A percentile compares a stretch with the other conserved stretches of the same genome.
phyloP scores from a whole-genome alignment of 306 rosid genomes.

The Begonia masoniana region DNA sequence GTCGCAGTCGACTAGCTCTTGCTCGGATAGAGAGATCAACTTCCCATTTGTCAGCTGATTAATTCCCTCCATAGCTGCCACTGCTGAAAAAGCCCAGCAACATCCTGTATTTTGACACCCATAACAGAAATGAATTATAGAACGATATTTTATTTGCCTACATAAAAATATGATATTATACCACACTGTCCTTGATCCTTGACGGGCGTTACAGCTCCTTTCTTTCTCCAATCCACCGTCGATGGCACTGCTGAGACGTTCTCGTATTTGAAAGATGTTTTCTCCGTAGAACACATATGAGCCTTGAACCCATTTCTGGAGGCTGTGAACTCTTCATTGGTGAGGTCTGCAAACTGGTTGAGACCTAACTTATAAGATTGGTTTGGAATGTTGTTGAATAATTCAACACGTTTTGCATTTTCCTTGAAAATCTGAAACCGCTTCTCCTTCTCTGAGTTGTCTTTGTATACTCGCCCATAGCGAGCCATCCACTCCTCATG shows the following conservation, averaged over 20 bases:
- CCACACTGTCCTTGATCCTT: too few species aligned
- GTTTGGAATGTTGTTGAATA: slow-evolving; percentile 14
- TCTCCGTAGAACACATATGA: slow-evolving; percentile 15
- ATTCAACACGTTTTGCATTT: slow-evolving; percentile 18
- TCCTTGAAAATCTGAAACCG: slow-evolving; percentile 21
- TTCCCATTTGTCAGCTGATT: too few species aligned
- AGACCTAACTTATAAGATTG: slow-evolving; percentile 21
- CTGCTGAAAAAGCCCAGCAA: too few species aligned
- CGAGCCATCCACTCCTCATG: slow-evolving; percentile 25
- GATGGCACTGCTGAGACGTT: slow-evolving; percentile 10
- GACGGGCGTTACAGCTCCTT: neutral
- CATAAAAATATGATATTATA: too few species aligned
- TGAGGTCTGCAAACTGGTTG: slow-evolving; percentile 26
- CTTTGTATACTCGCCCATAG: slow-evolving; percentile 13
- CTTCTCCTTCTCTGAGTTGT: slow-evolving; percentile 10
- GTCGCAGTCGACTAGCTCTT: too few species aligned
- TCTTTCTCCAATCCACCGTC: slow-evolving; percentile 1
- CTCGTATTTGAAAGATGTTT: slow-evolving; percentile 25
- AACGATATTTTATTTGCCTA: too few species aligned
- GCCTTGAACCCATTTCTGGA: slow-evolving; percentile 35
- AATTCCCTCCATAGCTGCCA: too few species aligned
- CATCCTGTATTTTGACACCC: too few species aligned
- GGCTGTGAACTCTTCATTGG: slow-evolving; percentile 27
- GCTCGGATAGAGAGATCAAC: too few species aligned
- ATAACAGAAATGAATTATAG: too few species aligned